phyloP scores from a whole-genome alignment of 305 asterid genomes.

The Fraxinus dipetala region DNA sequence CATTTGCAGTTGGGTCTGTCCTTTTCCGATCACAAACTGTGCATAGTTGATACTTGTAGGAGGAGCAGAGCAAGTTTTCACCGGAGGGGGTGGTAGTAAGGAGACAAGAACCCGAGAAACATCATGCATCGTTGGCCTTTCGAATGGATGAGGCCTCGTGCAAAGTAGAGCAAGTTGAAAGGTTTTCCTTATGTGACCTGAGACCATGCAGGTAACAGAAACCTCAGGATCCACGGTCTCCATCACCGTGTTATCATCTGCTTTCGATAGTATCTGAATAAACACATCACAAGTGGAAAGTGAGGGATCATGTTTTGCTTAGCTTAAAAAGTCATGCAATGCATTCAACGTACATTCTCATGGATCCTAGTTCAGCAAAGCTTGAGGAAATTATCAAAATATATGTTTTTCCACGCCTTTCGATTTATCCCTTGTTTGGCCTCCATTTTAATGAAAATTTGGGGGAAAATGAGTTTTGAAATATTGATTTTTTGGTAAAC shows the following conservation, averaged over 20 bases:
- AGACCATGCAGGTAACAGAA: slow-evolving; percentile 75
- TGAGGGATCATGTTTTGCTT: background rate
- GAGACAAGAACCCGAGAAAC: slow-evolving; percentile 73
- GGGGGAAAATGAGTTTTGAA: background rate
- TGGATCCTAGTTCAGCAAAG: background rate
- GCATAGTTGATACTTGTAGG: slow-evolving; percentile 52
- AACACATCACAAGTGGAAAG: background rate
- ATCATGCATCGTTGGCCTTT: slow-evolving; percentile 93
- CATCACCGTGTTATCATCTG: slow-evolving; percentile 82
- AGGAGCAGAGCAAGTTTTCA: slow-evolving; percentile 36
- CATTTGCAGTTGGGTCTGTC: slow-evolving; percentile 31
- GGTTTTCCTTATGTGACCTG: slow-evolving; percentile 60
- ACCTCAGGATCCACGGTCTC: slow-evolving; percentile 93
- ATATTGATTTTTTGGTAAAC: too few species aligned
- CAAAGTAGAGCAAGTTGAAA: slow-evolving; percentile 90
- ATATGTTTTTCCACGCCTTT: background rate
- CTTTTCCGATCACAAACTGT: slow-evolving; percentile 51
- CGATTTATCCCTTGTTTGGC: background rate
- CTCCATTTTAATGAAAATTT: background rate
- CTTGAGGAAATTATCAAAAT: background rate
- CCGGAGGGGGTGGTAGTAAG: slow-evolving; percentile 55
- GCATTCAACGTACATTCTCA: too few species aligned
- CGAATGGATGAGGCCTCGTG: slow-evolving; percentile 64
- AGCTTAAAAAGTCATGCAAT: background rate
- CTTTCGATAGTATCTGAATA: slow-evolving; percentile 69